A percentile compares a stretch with the other conserved stretches of the same genome.
phyloP scores from a whole-genome alignment of 208 protist genomes.

The Tritrichomonas musculus region DNA sequence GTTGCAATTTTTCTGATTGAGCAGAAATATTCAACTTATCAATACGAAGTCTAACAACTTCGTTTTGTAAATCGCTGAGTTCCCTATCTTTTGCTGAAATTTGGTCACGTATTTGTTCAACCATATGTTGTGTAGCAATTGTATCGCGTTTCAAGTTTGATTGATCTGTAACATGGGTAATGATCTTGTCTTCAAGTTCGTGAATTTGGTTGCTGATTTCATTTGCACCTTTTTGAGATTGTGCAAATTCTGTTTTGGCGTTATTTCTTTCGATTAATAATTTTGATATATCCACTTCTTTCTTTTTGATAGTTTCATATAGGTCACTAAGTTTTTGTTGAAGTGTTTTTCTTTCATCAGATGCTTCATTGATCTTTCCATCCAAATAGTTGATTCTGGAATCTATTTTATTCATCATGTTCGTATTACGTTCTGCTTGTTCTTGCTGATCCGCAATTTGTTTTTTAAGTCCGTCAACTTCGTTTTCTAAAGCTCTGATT shows the following conservation, averaged over 20 bases:
- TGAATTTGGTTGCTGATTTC: slow-evolving; percentile 33
- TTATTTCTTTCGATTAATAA: neutral
- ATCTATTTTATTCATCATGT: neutral
- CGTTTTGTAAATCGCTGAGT: neutral
- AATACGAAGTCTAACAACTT: neutral
- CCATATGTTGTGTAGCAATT: neutral
- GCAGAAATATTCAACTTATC: neutral
- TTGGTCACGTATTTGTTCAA: neutral
- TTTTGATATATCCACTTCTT: neutral
- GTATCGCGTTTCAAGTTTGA: neutral
- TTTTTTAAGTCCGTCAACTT: neutral
- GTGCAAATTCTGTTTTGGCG: neutral
- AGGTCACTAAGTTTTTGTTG: neutral
- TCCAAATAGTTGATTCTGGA: neutral
- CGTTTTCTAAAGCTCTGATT: neutral
- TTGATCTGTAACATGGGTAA: neutral
- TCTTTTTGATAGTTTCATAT: neutral
- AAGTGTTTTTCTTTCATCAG: neutral
- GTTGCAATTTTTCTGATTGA: neutral
- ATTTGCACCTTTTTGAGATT: neutral
- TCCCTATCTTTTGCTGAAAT: neutral
- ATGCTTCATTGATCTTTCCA: neutral
- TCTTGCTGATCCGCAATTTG: neutral
- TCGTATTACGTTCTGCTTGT: neutral
- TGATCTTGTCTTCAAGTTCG: slow-evolving; percentile 24